Evolutionary conservation across 495 filamentous ascomycete species (phyloP), one percentile per base, ranked within the genome.

Genomic region (Daldinia vernicosa): DNA sequence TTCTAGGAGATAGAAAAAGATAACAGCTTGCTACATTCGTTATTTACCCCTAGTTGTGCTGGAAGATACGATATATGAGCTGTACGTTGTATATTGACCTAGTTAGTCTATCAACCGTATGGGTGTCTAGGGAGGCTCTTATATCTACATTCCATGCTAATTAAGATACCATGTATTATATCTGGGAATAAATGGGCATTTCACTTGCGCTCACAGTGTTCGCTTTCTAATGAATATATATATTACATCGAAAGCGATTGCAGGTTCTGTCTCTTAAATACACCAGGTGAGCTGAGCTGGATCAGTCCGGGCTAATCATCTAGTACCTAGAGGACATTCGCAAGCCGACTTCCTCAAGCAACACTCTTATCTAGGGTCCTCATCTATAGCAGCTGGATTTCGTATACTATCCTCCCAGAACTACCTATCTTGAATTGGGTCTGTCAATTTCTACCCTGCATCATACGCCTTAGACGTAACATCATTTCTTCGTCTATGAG

Each of bases 381-480:
- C 14, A 35, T 35, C 43, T 47, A 47, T 47, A 11, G 8, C 22
- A 11, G 3, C 19, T 19, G 9, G 6, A 15, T 52, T 52, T 15
- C 47, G 28, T 14, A 52, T 52, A 47, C 3, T 24, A 3, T 47
- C 43, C 19, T 14, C 3, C 19, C 4, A 24, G 3, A 24, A 3
- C 15, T 9, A 24, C n/a, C 14, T 27, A 24, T 28, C 14, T 27
- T 22, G 17, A 19, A 19, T 27, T 28, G 12, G 1, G 12, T 22
- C 12, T 27, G 28, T 57, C 62, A 40, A 12, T 57, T 32, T 2
- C 51, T 51, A 4, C 63, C 37, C 4, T 54, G 56, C 32, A 66
- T 63, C 33, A 63, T 15, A 1, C 63, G 67, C 19, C 56, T 56
- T 5, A 66, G 50, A 50, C 63, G 57, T 30, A 71, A 66, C 5